Conservation (phyloP, 305 asterid genomes). For the Petunia hybrid region DNA sequence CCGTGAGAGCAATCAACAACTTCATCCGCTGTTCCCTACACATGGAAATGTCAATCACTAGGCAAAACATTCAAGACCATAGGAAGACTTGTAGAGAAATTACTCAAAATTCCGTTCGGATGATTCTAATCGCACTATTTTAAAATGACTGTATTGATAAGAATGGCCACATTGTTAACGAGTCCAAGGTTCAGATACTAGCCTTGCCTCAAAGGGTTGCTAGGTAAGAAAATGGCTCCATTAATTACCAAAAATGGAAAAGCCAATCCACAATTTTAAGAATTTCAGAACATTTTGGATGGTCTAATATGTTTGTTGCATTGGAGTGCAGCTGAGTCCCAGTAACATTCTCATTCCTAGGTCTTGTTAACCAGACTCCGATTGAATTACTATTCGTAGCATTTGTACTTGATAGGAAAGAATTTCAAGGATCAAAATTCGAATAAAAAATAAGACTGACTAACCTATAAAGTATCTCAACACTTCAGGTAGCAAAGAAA, state of each 20-base stretch:
- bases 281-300: not conserved
- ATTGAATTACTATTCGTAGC: not conserved
- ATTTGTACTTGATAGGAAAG: not conserved
- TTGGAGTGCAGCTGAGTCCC: not conserved
- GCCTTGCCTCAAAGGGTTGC: not conserved
- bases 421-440: no score
- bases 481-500: not conserved
- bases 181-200: not conserved
- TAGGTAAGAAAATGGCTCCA: not conserved
- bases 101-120: not conserved
- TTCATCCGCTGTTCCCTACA: conserved; percentile 90
- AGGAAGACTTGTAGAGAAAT: no score
- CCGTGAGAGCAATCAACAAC: conserved; percentile 92
- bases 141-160: not conserved
- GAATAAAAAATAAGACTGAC: not conserved
- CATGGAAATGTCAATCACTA: not conserved
- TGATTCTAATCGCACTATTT: not conserved
- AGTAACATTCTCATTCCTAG: not conserved
- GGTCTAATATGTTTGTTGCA: not conserved
- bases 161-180: not conserved
- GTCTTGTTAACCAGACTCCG: not conserved
- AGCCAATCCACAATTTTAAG: not conserved
- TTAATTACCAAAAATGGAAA: not conserved
- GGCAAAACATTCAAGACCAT: no score
- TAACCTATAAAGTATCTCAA: not conserved